A percentile compares a stretch with the other conserved stretches of the same genome.
Conservation (phyloP, 2,329 filamentous ascomycete species). For the Tolypocladium tundrense region DNA sequence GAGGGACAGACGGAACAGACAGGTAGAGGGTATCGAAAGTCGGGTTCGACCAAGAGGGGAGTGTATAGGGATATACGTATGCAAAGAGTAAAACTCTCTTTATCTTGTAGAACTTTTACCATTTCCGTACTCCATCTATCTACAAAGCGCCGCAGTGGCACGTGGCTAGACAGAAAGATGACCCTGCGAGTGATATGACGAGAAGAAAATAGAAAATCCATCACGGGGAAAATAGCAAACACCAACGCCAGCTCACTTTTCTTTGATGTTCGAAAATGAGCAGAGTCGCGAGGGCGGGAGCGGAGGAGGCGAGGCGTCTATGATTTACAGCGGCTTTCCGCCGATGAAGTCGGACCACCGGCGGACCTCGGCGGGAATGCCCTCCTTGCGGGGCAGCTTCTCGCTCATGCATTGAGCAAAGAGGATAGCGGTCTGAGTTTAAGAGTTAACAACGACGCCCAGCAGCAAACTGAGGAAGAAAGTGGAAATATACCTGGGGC, state of each 20-base stretch:
- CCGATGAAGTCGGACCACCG: constrained; percentile 95
- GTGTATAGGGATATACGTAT: too few species aligned
- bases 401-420: constrained; percentile 96
- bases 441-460: constrained; percentile 16
- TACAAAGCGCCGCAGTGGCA: constrained; percentile 3
- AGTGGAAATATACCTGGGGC: constrained; percentile 61
- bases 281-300: too few species aligned
- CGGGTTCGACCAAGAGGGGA: too few species aligned
- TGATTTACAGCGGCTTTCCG: constrained; percentile 62
- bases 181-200: background rate
- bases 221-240: background rate
- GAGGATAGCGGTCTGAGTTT: constrained; percentile 72
- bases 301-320: background rate
- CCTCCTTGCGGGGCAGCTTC: constrained; percentile 82
- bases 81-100: too few species aligned
- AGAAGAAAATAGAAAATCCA: background rate
- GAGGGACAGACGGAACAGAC: too few species aligned
- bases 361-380: constrained; percentile 83
- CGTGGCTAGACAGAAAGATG: background rate
- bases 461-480: background rate
- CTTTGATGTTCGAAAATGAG: background rate
- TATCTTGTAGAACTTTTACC: background rate
- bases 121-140: constrained; percentile 13
- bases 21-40: too few species aligned
- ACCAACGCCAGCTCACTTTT: background rate